Conservation (phyloP, 495 filamentous ascomycete species). For the Pyrenula aspistea region DNA sequence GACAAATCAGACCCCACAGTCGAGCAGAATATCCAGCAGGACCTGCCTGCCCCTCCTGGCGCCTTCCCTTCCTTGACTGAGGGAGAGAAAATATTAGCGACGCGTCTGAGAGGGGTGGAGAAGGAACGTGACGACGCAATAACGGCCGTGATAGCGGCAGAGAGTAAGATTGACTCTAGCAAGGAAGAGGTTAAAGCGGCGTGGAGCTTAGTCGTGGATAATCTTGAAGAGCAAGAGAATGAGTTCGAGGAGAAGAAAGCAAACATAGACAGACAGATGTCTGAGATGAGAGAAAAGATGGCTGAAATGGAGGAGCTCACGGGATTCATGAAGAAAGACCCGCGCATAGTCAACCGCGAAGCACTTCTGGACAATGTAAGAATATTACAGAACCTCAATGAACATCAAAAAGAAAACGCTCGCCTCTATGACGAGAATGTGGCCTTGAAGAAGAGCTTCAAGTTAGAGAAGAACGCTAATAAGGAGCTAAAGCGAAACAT, state of each 20-base stretch:
- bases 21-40: background rate
- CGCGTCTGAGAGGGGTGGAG: background rate
- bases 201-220: background rate
- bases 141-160: background rate
- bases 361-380: background rate
- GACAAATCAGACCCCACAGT: background rate
- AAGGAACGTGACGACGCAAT: background rate
- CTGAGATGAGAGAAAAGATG: slow-evolving; percentile 90
- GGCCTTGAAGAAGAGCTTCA: background rate
- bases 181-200: background rate
- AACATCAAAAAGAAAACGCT: background rate
- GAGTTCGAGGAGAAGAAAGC: slow-evolving; percentile 2
- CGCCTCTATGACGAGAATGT: background rate
- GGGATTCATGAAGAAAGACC: background rate
- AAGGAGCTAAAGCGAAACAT: background rate
- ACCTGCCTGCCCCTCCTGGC: background rate
- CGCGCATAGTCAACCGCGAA: background rate
- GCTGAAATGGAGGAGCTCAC: slow-evolving; percentile 92
- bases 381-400: background rate
- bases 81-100: background rate
- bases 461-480: background rate
- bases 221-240: background rate
- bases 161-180: background rate
- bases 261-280: slow-evolving; percentile 66
- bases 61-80: background rate